phyloP scores from a whole-genome alignment of 2,329 filamentous ascomycete genomes.

The Didymella sp. region DNA sequence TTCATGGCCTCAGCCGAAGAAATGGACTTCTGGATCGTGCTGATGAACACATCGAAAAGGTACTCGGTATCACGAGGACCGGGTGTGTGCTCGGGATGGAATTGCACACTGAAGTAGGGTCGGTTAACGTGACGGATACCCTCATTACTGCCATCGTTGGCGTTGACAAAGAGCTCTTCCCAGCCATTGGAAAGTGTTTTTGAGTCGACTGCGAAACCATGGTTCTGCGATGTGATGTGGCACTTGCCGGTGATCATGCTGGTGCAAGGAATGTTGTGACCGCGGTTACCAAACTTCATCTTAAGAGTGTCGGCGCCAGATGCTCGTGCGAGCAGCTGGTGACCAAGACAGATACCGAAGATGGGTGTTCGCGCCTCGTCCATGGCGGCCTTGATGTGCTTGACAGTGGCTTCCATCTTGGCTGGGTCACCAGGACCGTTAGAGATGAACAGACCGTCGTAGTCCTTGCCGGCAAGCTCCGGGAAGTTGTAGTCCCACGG shows the following conservation, averaged over 20 bases:
- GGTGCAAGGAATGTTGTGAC: slow-evolving; percentile 97
- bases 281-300: slow-evolving; percentile 99
- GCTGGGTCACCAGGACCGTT: slow-evolving; percentile 97
- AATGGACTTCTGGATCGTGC: slow-evolving; percentile 77
- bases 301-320: slow-evolving; percentile 86
- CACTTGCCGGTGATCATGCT: slow-evolving; percentile 95
- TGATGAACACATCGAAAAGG: slow-evolving; percentile 95
- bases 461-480: slow-evolving; percentile 76
- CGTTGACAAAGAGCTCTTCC: slow-evolving; percentile 96
- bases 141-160: slow-evolving; percentile 98
- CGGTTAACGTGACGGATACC: slow-evolving; percentile 86
- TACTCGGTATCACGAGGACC: slow-evolving; percentile 96
- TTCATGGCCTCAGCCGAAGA: slow-evolving; percentile 70
- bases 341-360: slow-evolving; percentile 95
- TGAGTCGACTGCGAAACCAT: slow-evolving; percentile 92
- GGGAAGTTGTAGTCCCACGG: slow-evolving; percentile 97
- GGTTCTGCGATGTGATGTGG: slow-evolving; percentile 99
- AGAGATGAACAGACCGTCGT: slow-evolving; percentile 96
- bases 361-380: slow-evolving; percentile 82
- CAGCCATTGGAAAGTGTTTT: slow-evolving; percentile 77
- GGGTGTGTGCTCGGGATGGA: slow-evolving; percentile 96
- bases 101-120: slow-evolving; percentile 99
- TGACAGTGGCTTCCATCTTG: slow-evolving; percentile 78
- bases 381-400: slow-evolving; percentile 78
- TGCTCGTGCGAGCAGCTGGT: slow-evolving; percentile 89